Base-by-base conservation (phyloP, 352 stramenopile species). In the Pythium coloratum region DNA sequence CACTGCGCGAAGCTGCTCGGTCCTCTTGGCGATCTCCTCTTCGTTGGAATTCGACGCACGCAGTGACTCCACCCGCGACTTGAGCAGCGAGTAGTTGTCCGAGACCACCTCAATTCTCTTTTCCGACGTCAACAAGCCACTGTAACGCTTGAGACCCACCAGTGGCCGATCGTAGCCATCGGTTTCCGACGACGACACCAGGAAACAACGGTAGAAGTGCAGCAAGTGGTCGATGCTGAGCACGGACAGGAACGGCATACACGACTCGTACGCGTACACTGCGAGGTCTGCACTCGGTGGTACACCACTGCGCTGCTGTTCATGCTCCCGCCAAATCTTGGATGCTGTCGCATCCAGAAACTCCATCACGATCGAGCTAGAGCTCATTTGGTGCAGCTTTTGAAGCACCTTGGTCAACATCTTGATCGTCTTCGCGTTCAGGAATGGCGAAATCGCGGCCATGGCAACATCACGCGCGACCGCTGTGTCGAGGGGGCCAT, bases 341-440 rank as follows among this genome's bases (percentile, higher is more conserved):
- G 58, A 58, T 0, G 91, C 69, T 46, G 78, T 62, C 5, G 80
- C 50, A 56, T 86, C 86, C 6, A 94, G 63, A 55, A 84, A 91
- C 47, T 92, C 77, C 60, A 91, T 76, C 8, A 94, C 79, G 38
- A 92, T 81, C 4, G 81, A 57, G 61, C 82, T 91, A 13, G 84
- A 59, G 6, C 71, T 82, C 40, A 92, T 76, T 20, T 72, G 71
- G 55, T 92, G 75, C 6, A 92, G 46, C 46, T 90, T 90, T 55
- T 86, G 82, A 47, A 94, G 61, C 20, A 94, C 79, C 56, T 92
- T 94, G 0, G 82, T 91, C 16, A 90, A 66, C 47, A 87, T 70
- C 59, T 92, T 92, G 68, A 94, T 81, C 4, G 76, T 85, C 32
- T 85, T 82, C 55, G 59, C 67, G 12, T 63, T 92, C 16, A 93